These are phyloP conservation scores for Annona squamosa DNA, from an alignment of 164 flowering plant species.

Conservation along the genomic window DNA sequence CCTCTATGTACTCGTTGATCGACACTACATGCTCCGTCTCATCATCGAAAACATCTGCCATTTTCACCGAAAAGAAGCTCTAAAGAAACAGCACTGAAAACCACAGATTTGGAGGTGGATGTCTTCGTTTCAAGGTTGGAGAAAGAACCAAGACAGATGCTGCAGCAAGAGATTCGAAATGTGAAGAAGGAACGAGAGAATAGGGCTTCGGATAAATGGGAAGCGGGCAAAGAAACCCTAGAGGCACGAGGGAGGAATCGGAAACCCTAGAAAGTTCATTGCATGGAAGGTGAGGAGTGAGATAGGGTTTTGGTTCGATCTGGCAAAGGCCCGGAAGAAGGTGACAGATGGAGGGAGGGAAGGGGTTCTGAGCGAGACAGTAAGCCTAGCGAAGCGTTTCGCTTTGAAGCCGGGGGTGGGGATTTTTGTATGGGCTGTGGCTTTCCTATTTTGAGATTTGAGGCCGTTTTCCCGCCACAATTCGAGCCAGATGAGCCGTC, in stretches of 20 bases:
- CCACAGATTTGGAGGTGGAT: neutral
- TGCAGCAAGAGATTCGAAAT: neutral
- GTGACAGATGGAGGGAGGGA: neutral
- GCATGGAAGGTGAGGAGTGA: neutral
- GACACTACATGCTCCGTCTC: slow-evolving; percentile 53
- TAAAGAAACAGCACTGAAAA: neutral
- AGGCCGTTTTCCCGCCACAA: slow-evolving; percentile 14
- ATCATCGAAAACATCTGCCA: slow-evolving; percentile 54
- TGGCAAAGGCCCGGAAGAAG: too few relatives aligned
- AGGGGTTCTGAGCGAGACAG: neutral
- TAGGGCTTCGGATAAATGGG: neutral
- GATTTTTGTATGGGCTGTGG: neutral
- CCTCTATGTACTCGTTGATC: slow-evolving; percentile 57
- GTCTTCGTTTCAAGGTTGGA: neutral
- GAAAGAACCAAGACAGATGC: neutral
- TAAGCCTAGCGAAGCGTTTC: neutral
- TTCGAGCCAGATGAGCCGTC: neutral
- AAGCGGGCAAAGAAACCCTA: slow-evolving; percentile 3
- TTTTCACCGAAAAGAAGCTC: slow-evolving; percentile 10
- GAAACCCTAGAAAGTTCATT: neutral
- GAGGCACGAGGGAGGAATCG: neutral
- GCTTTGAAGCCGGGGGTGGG: neutral
- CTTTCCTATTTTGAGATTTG: neutral
- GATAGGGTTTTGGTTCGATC: neutral
- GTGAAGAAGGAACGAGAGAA: neutral